Base-by-base conservation (phyloP, 495 filamentous ascomycete species). In the Physcia stellaris region DNA sequence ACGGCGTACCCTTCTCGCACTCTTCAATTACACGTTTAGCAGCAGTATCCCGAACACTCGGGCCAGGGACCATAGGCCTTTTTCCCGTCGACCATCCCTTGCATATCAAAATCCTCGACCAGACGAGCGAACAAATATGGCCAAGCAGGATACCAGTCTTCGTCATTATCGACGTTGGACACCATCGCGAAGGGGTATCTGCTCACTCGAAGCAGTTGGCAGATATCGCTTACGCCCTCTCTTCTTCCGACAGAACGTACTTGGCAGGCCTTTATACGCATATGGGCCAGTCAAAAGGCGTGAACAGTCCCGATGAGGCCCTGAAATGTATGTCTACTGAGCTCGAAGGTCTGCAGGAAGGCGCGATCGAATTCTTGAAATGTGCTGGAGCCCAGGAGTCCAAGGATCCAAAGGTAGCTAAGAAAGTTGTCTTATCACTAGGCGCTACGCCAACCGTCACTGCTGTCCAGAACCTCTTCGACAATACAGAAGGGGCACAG, bases 361-460 rank as follows among this genome's bases (percentile, higher is more conserved):
- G n/a, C n/a, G n/a, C n/a, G n/a, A n/a, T n/a, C n/a, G n/a, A n/a
- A n/a, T n/a, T n/a, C n/a, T 55, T 62, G 4, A 75, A 73, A 4
- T 56, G 71, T 9, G 40, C 42, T 6, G 32, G 43, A 7, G 60
- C 70, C 18, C 40, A 54, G 21, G 45, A 51, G n/a, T n/a, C n/a
- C n/a, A n/a, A n/a, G n/a, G n/a, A n/a, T n/a, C n/a, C n/a, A n/a
- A 33, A n/a, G 24, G 31, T 33, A 21, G 41, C 35, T 6, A 37
- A 51, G 16, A 62, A 61, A 24, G 48, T 87, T 15, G 64, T 76
- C 1, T 57, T 94, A 10, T 82, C 77, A 3, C 74, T 88, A 2
- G 86, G 85, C 2, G 85, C 86, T 1, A 86, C 85, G 24, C 86
- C 85, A 2, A 90, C 85, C 6, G 74, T 77, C 6, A 74, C 75